Evolutionary conservation across 2,329 filamentous ascomycete species (phyloP).

Genomic region (Neospermospora avenae): DNA sequence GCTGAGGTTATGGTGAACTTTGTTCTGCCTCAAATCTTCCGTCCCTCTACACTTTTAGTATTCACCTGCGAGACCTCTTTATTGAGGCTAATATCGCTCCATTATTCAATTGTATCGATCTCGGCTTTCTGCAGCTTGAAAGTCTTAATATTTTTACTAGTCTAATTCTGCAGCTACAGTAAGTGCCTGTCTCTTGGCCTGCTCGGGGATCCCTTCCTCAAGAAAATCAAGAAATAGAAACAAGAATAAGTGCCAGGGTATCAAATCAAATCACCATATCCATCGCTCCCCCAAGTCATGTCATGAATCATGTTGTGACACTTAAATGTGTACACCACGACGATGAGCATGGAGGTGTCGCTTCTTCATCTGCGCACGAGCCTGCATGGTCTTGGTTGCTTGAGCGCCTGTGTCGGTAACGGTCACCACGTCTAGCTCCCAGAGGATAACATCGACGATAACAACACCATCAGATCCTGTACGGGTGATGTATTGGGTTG

Average conservation of each 20-base stretch:
- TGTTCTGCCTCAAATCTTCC: background rate
- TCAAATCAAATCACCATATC: background rate
- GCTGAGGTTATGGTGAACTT: background rate
- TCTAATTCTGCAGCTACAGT: background rate
- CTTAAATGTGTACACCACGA: background rate
- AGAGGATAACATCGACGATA: constrained; percentile 53
- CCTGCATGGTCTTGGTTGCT: background rate
- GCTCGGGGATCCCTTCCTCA: background rate
- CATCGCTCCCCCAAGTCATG: background rate
- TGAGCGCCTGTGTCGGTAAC: constrained; percentile 39
- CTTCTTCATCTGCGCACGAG: constrained; percentile 1
- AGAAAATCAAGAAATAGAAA: no score
- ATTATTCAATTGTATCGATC: background rate
- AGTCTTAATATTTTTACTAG: background rate
- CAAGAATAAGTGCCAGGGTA: background rate
- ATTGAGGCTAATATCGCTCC: background rate
- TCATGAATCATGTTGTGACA: background rate
- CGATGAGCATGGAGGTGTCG: constrained; percentile 11
- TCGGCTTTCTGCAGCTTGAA: background rate
- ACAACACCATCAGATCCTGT: constrained; percentile 36
- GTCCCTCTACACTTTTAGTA: background rate
- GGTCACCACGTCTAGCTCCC: constrained; percentile 53
- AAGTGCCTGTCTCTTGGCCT: background rate
- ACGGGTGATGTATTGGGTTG: constrained; percentile 52
- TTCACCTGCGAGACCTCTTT: constrained; percentile 1